Evolutionary conservation across 2,329 filamentous ascomycete species (phyloP).

Genomic region (Fusarium scirpi): DNA sequence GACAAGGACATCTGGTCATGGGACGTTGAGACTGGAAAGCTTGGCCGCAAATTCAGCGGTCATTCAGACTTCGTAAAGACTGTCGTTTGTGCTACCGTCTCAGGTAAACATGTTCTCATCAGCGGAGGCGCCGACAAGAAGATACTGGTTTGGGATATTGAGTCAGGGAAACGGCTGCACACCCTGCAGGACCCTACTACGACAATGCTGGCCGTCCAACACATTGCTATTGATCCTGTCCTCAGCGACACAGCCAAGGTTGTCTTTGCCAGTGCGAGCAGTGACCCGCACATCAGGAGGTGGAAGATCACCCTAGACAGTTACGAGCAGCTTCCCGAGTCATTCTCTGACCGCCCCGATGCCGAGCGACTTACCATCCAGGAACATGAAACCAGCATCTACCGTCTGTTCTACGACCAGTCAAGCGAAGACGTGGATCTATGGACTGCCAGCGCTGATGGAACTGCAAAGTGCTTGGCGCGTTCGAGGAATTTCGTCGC

Average conservation of each 20-base stretch:
- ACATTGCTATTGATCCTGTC: conserved; percentile 79
- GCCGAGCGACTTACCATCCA: conserved; percentile 68
- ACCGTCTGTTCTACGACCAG: conserved; percentile 79
- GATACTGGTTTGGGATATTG: conserved; percentile 85
- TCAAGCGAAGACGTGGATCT: conserved; percentile 75
- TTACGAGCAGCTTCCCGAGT: conserved; percentile 66
- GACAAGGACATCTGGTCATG: conserved; percentile 93
- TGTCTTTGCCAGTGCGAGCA: conserved; percentile 82
- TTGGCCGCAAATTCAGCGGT: conserved; percentile 73
- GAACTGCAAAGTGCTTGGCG: conserved; percentile 83
- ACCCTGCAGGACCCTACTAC: conserved; percentile 79
- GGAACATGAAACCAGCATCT: conserved; percentile 91
- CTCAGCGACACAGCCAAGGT: conserved; percentile 63
- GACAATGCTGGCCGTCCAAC: conserved; percentile 81
- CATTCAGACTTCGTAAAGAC: conserved; percentile 94
- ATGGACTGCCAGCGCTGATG: conserved; percentile 95
- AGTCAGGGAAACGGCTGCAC: conserved; percentile 75
- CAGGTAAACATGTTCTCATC: conserved; percentile 72
- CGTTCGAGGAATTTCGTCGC: conserved; percentile 75
- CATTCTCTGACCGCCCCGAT: conserved; percentile 55
- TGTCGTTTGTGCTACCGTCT: conserved; percentile 71
- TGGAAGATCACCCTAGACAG: conserved; percentile 73
- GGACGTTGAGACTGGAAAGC: conserved; percentile 69
- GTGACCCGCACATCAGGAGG: conserved; percentile 81
- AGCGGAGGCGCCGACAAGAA: conserved; percentile 83